A percentile compares a stretch with the other conserved stretches of the same genome.
Evolutionary conservation across 768 basidiomycete genomes (phyloP).

Genomic region (Lentinula lateritia): DNA sequence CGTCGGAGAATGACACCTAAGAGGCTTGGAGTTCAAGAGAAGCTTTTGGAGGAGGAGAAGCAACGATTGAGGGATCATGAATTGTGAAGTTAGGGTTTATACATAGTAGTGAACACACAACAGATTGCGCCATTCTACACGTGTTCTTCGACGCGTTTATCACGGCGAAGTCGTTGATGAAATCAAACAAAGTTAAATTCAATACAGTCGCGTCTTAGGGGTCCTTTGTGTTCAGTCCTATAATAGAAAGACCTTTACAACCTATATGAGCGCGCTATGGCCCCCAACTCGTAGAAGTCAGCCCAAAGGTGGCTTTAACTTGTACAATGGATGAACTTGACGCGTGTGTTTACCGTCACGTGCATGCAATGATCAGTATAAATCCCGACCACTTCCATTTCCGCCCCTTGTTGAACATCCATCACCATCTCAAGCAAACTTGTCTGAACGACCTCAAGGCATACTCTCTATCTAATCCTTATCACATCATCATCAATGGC

Average conservation of each 20-base stretch:
- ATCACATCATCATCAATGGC: slow-evolving; percentile 40
- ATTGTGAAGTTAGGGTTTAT: neutral
- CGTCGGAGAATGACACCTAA: slow-evolving; percentile 41
- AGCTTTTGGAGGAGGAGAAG: slow-evolving; percentile 46
- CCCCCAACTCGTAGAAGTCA: neutral
- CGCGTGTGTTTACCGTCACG: neutral
- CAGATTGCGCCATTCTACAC: neutral
- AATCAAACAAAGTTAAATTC: neutral
- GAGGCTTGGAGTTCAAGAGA: slow-evolving; percentile 36
- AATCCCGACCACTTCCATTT: slow-evolving; percentile 15
- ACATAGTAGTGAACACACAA: neutral
- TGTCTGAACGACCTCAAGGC: slow-evolving; percentile 3
- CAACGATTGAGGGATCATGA: slow-evolving; percentile 23
- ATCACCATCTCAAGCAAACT: slow-evolving; percentile 16
- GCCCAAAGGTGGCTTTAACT: neutral
- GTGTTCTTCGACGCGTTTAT: neutral
- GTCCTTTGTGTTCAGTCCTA: neutral
- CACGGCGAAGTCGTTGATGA: neutral
- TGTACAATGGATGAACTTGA: neutral
- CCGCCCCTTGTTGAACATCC: slow-evolving; percentile 17
- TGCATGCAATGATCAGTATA: neutral
- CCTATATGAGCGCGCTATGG: neutral
- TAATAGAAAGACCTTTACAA: neutral
- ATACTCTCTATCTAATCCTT: slow-evolving; percentile 1
- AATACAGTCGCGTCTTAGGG: neutral